Conservation (phyloP, 495 filamentous ascomycete genomes). For the Neohortaea acidophila region DNA sequence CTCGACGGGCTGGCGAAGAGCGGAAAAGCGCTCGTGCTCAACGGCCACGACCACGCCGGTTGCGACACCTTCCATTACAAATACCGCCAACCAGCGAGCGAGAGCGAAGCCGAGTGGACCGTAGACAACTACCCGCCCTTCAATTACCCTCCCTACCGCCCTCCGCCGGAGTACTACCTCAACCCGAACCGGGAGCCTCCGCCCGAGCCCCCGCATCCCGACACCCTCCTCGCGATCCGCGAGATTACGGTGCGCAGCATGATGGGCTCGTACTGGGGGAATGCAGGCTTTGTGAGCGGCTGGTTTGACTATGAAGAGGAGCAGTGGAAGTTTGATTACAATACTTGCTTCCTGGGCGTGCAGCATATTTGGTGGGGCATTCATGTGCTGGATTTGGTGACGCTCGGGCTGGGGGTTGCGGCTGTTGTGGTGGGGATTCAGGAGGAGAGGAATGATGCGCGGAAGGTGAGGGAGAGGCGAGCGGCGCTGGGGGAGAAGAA, state of each 20-base stretch:
- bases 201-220: not conserved
- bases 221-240: conserved; percentile 41
- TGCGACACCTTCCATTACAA: conserved; percentile 79
- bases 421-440: not conserved
- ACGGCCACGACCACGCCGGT: conserved; percentile 87
- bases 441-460: conserved; percentile 1
- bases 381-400: conserved; percentile 35
- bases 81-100: not conserved
- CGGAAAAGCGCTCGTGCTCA: conserved; percentile 60
- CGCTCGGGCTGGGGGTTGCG: conserved; percentile 9
- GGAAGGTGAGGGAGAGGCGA: not conserved
- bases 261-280: conserved; percentile 90
- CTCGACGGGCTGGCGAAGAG: conserved; percentile 50
- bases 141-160: no score
- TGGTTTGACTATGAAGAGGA: conserved; percentile 64
- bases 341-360: conserved; percentile 57
- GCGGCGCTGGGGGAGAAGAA: no score
- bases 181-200: no score
- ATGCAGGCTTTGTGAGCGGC: conserved; percentile 68
- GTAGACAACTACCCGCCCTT: no score
- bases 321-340: conserved; percentile 71
- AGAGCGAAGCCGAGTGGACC: not conserved
- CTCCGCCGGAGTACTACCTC: no score
- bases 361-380: conserved; percentile 94
- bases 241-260: conserved; percentile 94